These are phyloP conservation scores for Hyphodiscus sp. DNA, from an alignment of 2,329 filamentous ascomycete genomes.

Conservation along the genomic window DNA sequence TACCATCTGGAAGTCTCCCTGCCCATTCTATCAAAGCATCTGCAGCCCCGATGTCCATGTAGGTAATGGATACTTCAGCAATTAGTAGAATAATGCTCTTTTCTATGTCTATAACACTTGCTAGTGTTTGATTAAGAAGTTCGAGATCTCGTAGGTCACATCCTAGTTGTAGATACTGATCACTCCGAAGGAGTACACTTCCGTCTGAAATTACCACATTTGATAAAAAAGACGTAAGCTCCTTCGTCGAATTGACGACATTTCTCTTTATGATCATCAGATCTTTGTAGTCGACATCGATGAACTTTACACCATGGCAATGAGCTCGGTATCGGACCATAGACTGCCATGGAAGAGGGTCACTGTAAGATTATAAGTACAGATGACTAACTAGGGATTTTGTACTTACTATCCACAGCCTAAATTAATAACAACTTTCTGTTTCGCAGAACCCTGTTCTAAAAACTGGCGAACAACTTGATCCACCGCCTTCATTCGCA, in stretches of 20 bases:
- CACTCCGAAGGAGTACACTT: constrained; percentile 54
- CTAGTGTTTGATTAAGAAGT: constrained; percentile 53
- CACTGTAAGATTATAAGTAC: constrained; percentile 43
- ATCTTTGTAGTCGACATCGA: constrained; percentile 82
- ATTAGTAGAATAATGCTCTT: constrained; percentile 67
- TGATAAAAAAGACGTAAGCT: constrained; percentile 48
- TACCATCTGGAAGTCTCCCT: constrained; percentile 62
- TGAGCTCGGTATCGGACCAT: constrained; percentile 57
- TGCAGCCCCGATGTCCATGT: constrained; percentile 71
- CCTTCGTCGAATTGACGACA: constrained; percentile 57
- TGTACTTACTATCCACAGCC: constrained; percentile 80
- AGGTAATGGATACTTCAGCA: constrained; percentile 86
- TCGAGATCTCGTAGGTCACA: constrained; percentile 70
- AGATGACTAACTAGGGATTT: background rate
- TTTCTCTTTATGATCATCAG: constrained; percentile 69
- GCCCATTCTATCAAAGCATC: constrained; percentile 75
- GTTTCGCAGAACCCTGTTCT: constrained; percentile 44
- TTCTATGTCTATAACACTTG: constrained; percentile 48
- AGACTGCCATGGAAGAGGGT: constrained; percentile 81
- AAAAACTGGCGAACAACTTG: constrained; percentile 69
- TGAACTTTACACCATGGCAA: constrained; percentile 57
- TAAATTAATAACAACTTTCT: constrained; percentile 73
- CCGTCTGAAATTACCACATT: constrained; percentile 37
- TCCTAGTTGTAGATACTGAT: constrained; percentile 70
- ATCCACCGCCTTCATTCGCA: constrained; percentile 79